Evolutionary conservation across 352 stramenopile species (phyloP), one percentile per base, ranked within the genome.

Genomic region (Phytophthora fragariae): DNA sequence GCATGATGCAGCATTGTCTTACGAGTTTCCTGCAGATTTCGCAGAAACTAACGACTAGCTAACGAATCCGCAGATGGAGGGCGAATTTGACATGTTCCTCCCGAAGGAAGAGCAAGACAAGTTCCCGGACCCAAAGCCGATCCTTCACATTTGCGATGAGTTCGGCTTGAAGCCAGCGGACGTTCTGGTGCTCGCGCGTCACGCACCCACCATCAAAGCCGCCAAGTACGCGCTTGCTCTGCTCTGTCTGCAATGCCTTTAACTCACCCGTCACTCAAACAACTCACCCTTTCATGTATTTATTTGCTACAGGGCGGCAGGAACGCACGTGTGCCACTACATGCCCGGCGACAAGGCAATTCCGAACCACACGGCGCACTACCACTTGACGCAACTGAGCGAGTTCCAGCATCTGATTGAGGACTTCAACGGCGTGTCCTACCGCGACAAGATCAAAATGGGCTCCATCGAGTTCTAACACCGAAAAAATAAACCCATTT

Each of bases 371-470:
- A 91, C 75, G 46, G 87, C 87, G 15, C 83, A 94, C 68, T 91
- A 91, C 63, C 85, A 90, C 39, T 69, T 94, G 44, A 86, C 76
- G 2, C 71, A 73, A 14, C 70, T 94, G 47, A 76, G 68, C 35
- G 82, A 94, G 41, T 90, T 92, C 37, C 83, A 92, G 74, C 86
- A 85, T 56, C 74, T 94, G 12, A 62, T 94, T 27, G 85, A 93
- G 57, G 85, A 92, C 41, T 92, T 92, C 62, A 92, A 93, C 62
- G 84, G 86, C 52, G 85, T 92, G 27, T 94, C 86, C 31, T 93
- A 93, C 57, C 85, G 86, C 19, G 76, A 79, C 50, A 76, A 79
- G 62, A 83, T 83, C 49, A 81, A 73, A 29, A 57, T 70, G 55
- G 76, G 76, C 52, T 81, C 76, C 21, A 83, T 83, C 44, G 73